These are phyloP conservation scores for Apiotrichum brassicae DNA, from an alignment of 1,284 basidiomycete genomes.

Conservation along the genomic window DNA sequence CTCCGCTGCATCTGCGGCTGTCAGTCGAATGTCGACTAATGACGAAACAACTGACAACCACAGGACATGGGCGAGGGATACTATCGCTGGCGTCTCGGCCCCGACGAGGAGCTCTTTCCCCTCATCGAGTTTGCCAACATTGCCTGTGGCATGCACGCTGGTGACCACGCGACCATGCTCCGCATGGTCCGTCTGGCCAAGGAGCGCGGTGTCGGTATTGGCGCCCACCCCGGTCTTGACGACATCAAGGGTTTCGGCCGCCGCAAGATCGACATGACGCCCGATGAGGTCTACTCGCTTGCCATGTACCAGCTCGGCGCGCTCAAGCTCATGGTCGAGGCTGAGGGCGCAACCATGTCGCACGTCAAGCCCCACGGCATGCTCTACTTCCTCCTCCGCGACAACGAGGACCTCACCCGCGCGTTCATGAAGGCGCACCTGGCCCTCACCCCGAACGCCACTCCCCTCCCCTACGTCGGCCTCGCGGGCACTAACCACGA, in stretches of 20 bases:
- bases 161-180: constrained; percentile 39
- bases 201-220: constrained; percentile 35
- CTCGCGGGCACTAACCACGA: constrained; percentile 40
- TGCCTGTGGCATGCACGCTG: constrained; percentile 42
- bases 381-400: constrained; percentile 35
- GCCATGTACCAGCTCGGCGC: constrained; percentile 37
- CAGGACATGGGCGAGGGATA: constrained; percentile 30
- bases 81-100: constrained; percentile 36
- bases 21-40: no score
- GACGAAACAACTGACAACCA: background rate
- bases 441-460: constrained; percentile 21
- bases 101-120: constrained; percentile 39
- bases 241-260: constrained; percentile 16
- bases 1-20: no score
- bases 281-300: constrained; percentile 16
- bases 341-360: constrained; percentile 27
- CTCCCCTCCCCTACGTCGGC: constrained; percentile 34
- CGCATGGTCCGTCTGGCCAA: constrained; percentile 37
- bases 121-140: constrained; percentile 34
- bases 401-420: constrained; percentile 27
- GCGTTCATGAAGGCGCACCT: constrained; percentile 34
- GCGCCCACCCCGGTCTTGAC: constrained; percentile 26
- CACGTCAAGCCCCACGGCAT: constrained; percentile 27
- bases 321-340: constrained; percentile 35
- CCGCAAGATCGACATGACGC: constrained; percentile 11